These are phyloP conservation scores for Alternaria brassicicola DNA, from an alignment of 2,329 filamentous ascomycete species.

Conservation along the genomic window DNA sequence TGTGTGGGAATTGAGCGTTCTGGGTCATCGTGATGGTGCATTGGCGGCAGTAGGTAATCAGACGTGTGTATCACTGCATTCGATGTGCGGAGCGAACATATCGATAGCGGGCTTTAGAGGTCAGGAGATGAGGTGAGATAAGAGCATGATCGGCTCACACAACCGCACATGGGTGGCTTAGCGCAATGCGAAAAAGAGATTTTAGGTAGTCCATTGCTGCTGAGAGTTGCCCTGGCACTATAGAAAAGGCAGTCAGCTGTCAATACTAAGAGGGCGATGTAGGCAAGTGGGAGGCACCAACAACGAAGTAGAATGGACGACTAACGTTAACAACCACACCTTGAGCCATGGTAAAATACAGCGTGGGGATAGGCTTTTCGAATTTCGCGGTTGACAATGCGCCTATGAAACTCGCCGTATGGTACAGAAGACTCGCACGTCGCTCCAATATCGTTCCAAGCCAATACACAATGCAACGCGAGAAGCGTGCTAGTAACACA, in stretches of 20 bases:
- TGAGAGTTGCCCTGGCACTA: not conserved
- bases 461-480: constrained; percentile 59
- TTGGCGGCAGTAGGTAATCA: not conserved
- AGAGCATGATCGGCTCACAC: not conserved
- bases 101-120: not conserved
- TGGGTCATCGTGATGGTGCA: not conserved
- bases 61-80: not conserved
- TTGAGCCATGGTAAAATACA: not conserved
- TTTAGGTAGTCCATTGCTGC: not conserved
- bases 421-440: not conserved
- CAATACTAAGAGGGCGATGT: not conserved
- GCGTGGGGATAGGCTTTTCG: not conserved
- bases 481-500: constrained; percentile 28
- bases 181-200: not conserved
- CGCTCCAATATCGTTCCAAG: not conserved
- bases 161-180: not conserved
- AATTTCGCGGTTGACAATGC: not conserved
- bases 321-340: not conserved
- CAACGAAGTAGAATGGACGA: not conserved
- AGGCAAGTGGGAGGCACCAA: not conserved
- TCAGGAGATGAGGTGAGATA: not conserved
- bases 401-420: not conserved
- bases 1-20: not conserved
- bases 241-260: not conserved
- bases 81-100: not conserved